A percentile compares a stretch with the other conserved stretches of the same genome.
Conservation (phyloP, 805 yeast genomes). For the Yarrowia divulgata region DNA sequence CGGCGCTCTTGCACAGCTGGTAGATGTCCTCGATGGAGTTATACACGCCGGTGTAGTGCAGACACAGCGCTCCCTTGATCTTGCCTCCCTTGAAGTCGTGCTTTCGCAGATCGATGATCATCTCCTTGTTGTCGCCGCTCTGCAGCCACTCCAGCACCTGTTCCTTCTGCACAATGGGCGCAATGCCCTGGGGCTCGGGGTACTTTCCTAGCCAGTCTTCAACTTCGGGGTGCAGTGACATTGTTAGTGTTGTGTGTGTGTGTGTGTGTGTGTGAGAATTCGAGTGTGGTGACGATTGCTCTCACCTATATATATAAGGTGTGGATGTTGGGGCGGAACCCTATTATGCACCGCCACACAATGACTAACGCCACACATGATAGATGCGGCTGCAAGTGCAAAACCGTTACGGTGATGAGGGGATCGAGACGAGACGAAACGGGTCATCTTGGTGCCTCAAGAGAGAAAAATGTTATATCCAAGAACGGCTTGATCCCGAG, state of each 20-base stretch:
- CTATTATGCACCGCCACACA: background rate
- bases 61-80: slow-evolving; percentile 44
- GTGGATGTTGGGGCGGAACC: background rate
- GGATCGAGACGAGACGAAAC: too few relatives aligned
- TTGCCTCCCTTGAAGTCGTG: slow-evolving; percentile 46
- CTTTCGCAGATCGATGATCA: slow-evolving; percentile 44
- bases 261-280: background rate
- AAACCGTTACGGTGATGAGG: too few relatives aligned
- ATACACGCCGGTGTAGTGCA: slow-evolving; percentile 38
- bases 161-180: slow-evolving; percentile 42
- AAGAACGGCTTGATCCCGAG: too few relatives aligned
- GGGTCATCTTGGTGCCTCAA: too few relatives aligned
- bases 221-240: slow-evolving; percentile 39
- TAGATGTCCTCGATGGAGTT: slow-evolving; percentile 43
- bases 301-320: slow-evolving; percentile 3
- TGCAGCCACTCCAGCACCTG: slow-evolving; percentile 41
- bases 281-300: background rate
- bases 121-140: slow-evolving; percentile 39
- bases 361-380: slow-evolving; percentile 16
- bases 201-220: slow-evolving; percentile 36
- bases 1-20: slow-evolving; percentile 43
- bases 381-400: background rate
- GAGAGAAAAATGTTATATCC: too few relatives aligned
- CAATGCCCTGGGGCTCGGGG: slow-evolving; percentile 38
- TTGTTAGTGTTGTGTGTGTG: background rate